Conservation (phyloP, 148 eudicot species). For the Rhododendron ovatum region DNA sequence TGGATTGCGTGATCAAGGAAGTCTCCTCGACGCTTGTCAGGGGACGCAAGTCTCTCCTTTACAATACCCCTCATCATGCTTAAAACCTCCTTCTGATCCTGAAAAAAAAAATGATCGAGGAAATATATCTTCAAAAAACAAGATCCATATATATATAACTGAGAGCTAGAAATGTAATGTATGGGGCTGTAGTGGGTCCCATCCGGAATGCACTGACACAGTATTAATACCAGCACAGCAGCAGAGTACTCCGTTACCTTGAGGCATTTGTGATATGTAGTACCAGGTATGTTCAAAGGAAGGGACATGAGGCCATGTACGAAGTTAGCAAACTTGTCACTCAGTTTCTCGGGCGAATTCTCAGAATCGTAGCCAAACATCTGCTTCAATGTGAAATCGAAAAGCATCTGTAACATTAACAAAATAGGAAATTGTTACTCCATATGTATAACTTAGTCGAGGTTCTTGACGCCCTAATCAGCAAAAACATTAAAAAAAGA, state of each 20-base stretch:
- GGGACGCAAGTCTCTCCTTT: not conserved
- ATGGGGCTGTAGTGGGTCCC: not conserved
- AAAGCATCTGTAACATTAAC: not conserved
- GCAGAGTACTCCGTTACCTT: conserved; percentile 13
- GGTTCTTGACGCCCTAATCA: no score
- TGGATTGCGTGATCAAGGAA: not conserved
- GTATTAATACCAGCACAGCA: not conserved
- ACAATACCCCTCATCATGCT: not conserved
- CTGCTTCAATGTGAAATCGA: conserved; percentile 4
- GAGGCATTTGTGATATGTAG: conserved; percentile 27
- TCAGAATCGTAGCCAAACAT: not conserved
- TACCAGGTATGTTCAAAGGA: conserved; percentile 33
- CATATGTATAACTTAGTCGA: no score
- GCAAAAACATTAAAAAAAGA: no score
- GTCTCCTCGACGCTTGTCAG: not conserved
- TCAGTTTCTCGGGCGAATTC: conserved; percentile 12
- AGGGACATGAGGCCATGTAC: conserved; percentile 26
- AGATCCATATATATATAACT: not conserved
- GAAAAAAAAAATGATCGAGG: not conserved
- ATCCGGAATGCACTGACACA: not conserved
- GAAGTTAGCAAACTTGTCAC: conserved; percentile 23
- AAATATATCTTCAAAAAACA: not conserved
- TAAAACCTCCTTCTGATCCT: not conserved
- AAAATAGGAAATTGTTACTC: no score
- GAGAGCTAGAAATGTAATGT: not conserved